Percentiles rank a stretch among this genome's conserved stretches.
These are phyloP conservation scores for Tuctoria greenei DNA, from an alignment of 176 grass and related monocot species.

Conservation along the genomic window DNA sequence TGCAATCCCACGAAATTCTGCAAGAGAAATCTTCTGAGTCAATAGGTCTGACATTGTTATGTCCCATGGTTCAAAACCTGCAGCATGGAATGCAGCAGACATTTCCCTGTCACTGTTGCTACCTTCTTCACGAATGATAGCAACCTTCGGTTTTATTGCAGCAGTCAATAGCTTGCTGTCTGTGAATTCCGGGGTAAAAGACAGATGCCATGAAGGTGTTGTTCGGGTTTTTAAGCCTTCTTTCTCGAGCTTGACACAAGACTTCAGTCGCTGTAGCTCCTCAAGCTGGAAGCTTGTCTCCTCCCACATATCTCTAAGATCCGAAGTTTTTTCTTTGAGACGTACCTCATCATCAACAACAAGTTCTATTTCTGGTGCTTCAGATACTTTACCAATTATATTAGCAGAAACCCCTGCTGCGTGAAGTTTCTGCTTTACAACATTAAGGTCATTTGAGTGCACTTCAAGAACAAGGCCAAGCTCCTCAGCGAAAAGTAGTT, in stretches of 20 bases:
- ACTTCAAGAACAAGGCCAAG: conserved; percentile 83
- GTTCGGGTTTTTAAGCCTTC: conserved; percentile 65
- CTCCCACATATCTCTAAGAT: conserved; percentile 86
- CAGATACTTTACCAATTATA: conserved; percentile 70
- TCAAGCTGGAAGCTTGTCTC: conserved; percentile 90
- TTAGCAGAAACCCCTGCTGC: conserved; percentile 52
- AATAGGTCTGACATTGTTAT: conserved; percentile 76
- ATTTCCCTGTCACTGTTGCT: conserved; percentile 93
- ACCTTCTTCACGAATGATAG: conserved; percentile 93
- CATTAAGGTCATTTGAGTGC: conserved; percentile 37
- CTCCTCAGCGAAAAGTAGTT: conserved; percentile 79
- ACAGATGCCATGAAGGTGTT: conserved; percentile 64
- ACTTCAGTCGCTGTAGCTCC: conserved; percentile 62
- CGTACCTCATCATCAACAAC: conserved; percentile 49
- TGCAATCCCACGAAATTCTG: conserved; percentile 62
- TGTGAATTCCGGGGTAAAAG: conserved; percentile 66
- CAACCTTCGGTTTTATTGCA: conserved; percentile 73
- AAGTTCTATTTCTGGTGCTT: conserved; percentile 55
- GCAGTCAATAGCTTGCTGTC: conserved; percentile 51
- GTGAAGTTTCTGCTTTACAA: conserved; percentile 59
- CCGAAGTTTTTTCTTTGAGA: conserved; percentile 67
- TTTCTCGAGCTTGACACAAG: conserved; percentile 83
- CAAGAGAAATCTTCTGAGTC: conserved; percentile 48
- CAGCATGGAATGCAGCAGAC: conserved; percentile 76
- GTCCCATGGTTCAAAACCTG: conserved; percentile 92